Base-by-base conservation (phyloP, 331 rosid species). In the Acacia concinna region DNA sequence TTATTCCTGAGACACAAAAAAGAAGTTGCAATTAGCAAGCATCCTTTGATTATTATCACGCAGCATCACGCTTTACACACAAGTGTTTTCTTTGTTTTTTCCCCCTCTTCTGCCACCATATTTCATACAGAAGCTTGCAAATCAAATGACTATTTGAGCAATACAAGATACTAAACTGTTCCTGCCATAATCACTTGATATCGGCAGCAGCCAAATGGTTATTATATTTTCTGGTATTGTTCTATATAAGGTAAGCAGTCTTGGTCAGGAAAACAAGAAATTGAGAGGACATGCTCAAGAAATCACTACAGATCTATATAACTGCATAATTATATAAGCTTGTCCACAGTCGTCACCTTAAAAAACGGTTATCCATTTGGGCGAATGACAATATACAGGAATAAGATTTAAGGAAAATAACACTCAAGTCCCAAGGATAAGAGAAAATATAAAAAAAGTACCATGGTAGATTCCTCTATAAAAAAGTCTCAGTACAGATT, bases 1-100 rank as follows among this genome's bases (percentile, higher is more conserved):
- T 93, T 82, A 96, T 96, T 82, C 99, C 99, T 96, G 90, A 81
- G 73, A 56, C 47, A 82, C 68, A 74, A 57, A 12, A 74, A 30
- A 62, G 60, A 28, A 57, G 60, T 44, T 56, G 63, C 63, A 56
- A 23, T 21, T 56, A 21, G 63, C 17, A 80, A 70, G 52, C 13
- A 62, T 40, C 62, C 66, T 31, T 51, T 51, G 66, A 47, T 49
- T 60, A 47, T 49, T 60, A 60, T 27, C 67, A 14, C 28, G 67
- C 35, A 30, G 21, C 38, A 60, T 14, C 20, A 60, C 5, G 5
- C 30, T 60, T 60, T 28, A 1, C 14, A 28, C 38, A 12, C 17
- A 12, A 59, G 65, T 59, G 14, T 23, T n/a, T 9, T 21, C 21
- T 8, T 23, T 8, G 21, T 11, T 8, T 38, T 38, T 38, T 38